phyloP scores from a whole-genome alignment of 2,329 filamentous ascomycete species.

The Dryadomyces quercus-mongolicae region DNA sequence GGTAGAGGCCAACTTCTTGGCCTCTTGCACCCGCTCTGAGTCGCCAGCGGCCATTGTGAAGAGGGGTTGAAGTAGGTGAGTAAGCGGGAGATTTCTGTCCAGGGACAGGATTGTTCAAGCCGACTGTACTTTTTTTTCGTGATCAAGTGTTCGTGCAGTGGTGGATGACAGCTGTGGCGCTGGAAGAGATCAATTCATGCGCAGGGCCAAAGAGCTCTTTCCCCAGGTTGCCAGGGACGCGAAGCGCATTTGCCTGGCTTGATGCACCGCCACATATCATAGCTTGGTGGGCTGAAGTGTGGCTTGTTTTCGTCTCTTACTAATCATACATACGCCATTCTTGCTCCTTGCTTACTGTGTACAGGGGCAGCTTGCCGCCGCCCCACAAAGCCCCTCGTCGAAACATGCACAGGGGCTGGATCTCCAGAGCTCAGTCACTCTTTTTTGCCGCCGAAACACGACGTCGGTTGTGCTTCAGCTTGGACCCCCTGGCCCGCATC shows the following conservation, averaged over 20 bases:
- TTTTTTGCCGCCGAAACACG: slow-evolving; percentile 3
- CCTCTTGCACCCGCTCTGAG: slow-evolving; percentile 67
- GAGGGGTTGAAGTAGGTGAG: neutral
- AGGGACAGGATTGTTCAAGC: neutral
- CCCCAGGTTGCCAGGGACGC: slow-evolving; percentile 8
- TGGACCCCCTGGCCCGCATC: neutral
- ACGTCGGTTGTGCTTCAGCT: neutral
- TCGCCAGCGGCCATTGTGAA: slow-evolving; percentile 42
- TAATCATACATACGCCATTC: no score
- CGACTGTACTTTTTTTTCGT: neutral
- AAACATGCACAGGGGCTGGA: slow-evolving; percentile 3
- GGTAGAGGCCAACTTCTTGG: slow-evolving; percentile 69
- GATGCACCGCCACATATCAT: slow-evolving; percentile 3
- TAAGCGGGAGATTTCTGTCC: neutral
- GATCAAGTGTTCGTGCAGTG: neutral
- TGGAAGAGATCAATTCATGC: neutral
- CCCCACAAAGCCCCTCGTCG: slow-evolving; percentile 3
- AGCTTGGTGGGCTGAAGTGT: neutral
- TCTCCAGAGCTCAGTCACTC: neutral
- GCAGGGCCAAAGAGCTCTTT: slow-evolving; percentile 1
- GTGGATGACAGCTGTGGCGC: neutral
- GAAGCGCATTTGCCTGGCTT: slow-evolving; percentile 3
- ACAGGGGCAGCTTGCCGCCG: neutral
- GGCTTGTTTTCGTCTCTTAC: no score
- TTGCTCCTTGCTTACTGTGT: neutral